Base-by-base conservation (phyloP, 1,139 yeast genomes). In the Arxiozyma slooffiae region DNA sequence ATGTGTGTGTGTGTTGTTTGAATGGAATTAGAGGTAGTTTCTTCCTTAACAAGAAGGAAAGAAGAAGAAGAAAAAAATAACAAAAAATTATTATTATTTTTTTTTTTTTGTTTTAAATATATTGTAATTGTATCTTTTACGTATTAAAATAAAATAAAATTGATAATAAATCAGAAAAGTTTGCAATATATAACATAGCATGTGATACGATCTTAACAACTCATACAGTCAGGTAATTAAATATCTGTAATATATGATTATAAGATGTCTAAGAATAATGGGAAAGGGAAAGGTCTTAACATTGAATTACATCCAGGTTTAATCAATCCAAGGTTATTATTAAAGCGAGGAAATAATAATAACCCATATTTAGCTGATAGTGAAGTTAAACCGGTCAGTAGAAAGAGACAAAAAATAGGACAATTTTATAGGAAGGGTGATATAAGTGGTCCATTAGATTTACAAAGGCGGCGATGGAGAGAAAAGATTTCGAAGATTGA, bases 301-400 rank as follows among this genome's bases (percentile, higher is more conserved):
- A 60, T 60, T 0, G 63, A 60, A 34, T 51, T 64, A n/a, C 67
- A 67, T 46, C 64, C 68, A 1, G 58, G 61, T 1, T 49, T 67
- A 17, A 42, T 38, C 7, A 42, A 42, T 34, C 45, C 45, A 18
- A 42, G 45, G 16, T 7, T 42, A 14, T 30, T 42, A 14, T 30
- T 42, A 40, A 55, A 55, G 42, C 60, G 61, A 41, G 56, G 59
- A 37, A 52, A 51, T 24, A 40, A 52, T 16, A 55, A 49, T 17
- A 65, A 65, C 50, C 68, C 68, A 11, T 65, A 65, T 49, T 48
- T 64, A 40, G 52, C 55, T 46, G 48, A 52, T 17, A 11, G 20
- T 14, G 37, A 41, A 53, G 21, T 7, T 11, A 34, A n/a, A 6
- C 9, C 11, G 18, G 21, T 38, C n/a, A 11, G 5, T 7, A n/a